Base-by-base conservation (phyloP, 2,329 filamentous ascomycete species). In the Fusarium goolgardi region DNA sequence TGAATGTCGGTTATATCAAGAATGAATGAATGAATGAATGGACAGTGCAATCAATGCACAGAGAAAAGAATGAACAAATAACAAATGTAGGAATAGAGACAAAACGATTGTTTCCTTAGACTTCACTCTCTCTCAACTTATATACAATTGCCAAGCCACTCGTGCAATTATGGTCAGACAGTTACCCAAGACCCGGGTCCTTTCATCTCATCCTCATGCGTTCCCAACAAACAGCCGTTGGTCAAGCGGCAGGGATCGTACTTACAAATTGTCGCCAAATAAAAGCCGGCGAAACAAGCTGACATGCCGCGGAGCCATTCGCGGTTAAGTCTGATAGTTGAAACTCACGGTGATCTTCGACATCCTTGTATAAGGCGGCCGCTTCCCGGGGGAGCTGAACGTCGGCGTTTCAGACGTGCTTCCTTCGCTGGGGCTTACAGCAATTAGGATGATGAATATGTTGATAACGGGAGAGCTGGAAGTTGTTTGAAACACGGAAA, bases 191-290 rank as follows among this genome's bases (percentile, higher is more conserved):
- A 20, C 34, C 46, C 23, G n/a, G 31, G 13, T 50, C 62, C 71
- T 52, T 72, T 73, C 63, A 73, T 72, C 65, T 73, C 62, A 59
- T 55, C 34, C n/a, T 47, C 29, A 41, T 32, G 54, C 52, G 54
- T 49, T 47, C 51, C 51, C 31, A 58, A 44, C 59, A 59, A 70
- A 67, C 69, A 69, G 67, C 70, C 71, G 68, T 65, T 54, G 29
- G 41, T 31, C 25, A 41, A 46, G 37, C 13, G 55, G 51, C 64
- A 63, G 44, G 69, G 65, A 59, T 62, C 12, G 32, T 6, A 27
- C 4, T 39, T 39, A 39, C 13, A 6, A 50, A 46, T 11, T 18
- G 25, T 21, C 37, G 31, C 11, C 39, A 45, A 34, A 32, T 20
- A 31, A 32, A 12, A 7, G 27, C 31, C 47, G 55, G 52, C 63